Base-by-base conservation (phyloP, 1,284 basidiomycete species). In the Vanrija sp. region DNA sequence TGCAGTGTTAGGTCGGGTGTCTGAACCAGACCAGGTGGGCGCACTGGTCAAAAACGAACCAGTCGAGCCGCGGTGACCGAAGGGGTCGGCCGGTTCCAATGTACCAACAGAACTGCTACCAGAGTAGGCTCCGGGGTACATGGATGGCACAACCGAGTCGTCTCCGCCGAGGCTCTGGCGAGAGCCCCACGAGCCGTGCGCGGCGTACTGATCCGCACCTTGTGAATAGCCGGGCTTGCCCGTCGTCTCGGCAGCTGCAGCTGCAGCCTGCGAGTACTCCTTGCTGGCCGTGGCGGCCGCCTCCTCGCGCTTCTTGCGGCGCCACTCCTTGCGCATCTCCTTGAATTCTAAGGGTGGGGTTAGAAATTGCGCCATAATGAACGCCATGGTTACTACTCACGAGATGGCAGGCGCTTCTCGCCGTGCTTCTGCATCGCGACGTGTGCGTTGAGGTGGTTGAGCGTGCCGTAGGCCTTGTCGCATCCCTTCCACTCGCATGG, bases 291-390 rank as follows among this genome's bases (percentile, higher is more conserved):
- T 56, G 38, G 59, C 66, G 36, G 61, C 62, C 6, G 53, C 52
- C 20, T 53, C 50, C 62, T 89, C 88, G 75, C 93, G 90, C 80
- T 94, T 97, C 66, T 85, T 84, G 77, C 89, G 90, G 50, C 92
- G 84, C 92, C 93, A 96, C 64, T 89, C 87, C 73, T 94, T 96
- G 59, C 94, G 85, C 71, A 96, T 85, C 68, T 97, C 95, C 73
- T 96, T 97, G 81, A 98, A 98, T 79, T 98, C 94, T 95, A 56
- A 27, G 31, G 31, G 12, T 14, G 31, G 5, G 6, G 37, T 56
- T 23, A 56, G 48, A 20, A 23, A 9, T 45, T 39, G 25, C 24
- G 6, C 19, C 6, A 42, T 4, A 24, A 10, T n/a, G 19, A 19
- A 22, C 36, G 43, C 27, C 24, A 24, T 7, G 7, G 41, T 6